Base-by-base conservation (phyloP, 257 asterid species). In the Coffea eugenioides region DNA sequence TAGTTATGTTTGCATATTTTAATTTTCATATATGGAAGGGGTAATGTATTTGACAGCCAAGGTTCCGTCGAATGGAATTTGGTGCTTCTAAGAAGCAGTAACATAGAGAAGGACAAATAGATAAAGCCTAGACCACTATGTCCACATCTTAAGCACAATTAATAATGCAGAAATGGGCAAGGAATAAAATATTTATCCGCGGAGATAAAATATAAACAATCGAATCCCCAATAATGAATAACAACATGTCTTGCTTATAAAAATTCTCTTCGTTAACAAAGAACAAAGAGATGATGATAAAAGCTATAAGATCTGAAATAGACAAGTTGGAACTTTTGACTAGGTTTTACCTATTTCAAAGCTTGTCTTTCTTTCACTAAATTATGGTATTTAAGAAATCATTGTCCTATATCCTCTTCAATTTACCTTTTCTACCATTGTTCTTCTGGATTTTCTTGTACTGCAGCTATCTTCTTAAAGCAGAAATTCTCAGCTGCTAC, bases 201-300 rank as follows among this genome's bases (percentile, higher is more conserved):
- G 20, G 78, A 59, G 36, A 56, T 76, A 57, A 71, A 74, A 23
- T 61, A 71, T 66, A 25, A 25, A 62, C 20, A 10, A 82, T 48
- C 73, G 85, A 83, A 87, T 87, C 81, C 80, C 80, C 20, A 80
- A 71, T 64, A 69, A 74, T 25, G 71, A 80, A 54, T 48, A 65
- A 71, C 48, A 70, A 69, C 75, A 18, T 51, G 20, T 3, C 51
- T 21, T 49, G 79, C 43, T 39, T 31, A 21, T 76, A 34, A 36
- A 69, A 80, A 31, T 65, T 56, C 78, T 56, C 71, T 12, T 45
- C 20, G 25, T 23, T 39, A 75, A 75, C 74, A 74, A 74, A 69
- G 70, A 83, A 83, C 92, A 87, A 90, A 83, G 80, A 79, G 87
- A 88, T 82, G 88, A 83, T 87, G 92, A 87, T 82, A 77, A 87